Evolutionary conservation across 2,329 filamentous ascomycete genomes (phyloP), one percentile per base, ranked within the genome.

Genomic region (Diaporthe australafricana): DNA sequence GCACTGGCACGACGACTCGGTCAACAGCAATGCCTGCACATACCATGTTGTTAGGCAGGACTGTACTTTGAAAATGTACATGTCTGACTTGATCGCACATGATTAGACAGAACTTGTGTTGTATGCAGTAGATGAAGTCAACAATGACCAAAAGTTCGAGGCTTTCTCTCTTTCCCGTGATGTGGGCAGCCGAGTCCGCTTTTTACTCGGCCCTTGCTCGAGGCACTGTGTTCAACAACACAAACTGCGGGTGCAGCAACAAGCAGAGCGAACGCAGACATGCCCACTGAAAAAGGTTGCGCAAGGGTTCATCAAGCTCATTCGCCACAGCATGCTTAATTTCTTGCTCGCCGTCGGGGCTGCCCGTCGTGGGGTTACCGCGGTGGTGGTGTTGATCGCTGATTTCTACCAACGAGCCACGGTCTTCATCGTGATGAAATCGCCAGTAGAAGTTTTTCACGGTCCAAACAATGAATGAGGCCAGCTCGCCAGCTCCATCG

Each of bases 261-360:
- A 50, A 22, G 20, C 30, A 50, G 42, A 65, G 47, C 32, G 9
- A 5, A 35, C 32, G 45, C 45, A 50, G 9, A 35, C 22, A 25
- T 48, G 30, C 14, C 60, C 60, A 63, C 60, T 38, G 60, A 63
- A 48, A 63, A 48, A 63, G 60, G 60, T 63, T 63, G 42, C 42
- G 14, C 60, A 50, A 50, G 60, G 57, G 57, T 63, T 25, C 38
- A 35, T 48, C 60, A 48, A 63, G 42, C 57, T 63, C 57, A 48
- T 48, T 63, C 47, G 42, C 20, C 27, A 48, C 42, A 30, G 20
- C 27, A 35, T 25, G 60, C n/a, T 25, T 63, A 48, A 32, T 63
- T n/a, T 48, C 27, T 48, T 25, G 20, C 42, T 32, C 25, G 8
- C 1, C 1, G 11, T 22, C 40, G 57, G 57, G 48, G 40, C 16